phyloP scores from a whole-genome alignment of 1,284 basidiomycete species.

The Sporisorium sorghi region DNA sequence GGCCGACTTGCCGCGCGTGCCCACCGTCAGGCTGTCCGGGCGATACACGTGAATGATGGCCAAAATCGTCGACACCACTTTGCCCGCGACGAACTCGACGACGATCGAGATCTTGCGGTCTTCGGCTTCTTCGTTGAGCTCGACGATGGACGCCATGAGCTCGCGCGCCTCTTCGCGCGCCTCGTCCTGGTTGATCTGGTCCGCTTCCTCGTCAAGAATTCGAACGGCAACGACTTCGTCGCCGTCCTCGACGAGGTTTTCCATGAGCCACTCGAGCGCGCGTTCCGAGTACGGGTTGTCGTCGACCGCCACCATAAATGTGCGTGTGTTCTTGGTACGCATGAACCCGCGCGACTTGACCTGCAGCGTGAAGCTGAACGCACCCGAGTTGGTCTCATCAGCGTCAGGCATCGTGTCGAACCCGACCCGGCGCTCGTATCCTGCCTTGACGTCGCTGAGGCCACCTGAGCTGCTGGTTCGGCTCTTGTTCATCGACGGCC shows the following conservation, averaged over 20 bases:
- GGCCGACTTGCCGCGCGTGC: conserved; percentile 78
- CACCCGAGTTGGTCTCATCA: conserved; percentile 59
- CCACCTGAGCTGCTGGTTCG: conserved; percentile 50
- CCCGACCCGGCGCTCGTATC: conserved; percentile 65
- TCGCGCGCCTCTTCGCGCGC: conserved; percentile 88
- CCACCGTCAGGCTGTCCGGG: conserved; percentile 93
- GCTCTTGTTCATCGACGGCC: conserved; percentile 43
- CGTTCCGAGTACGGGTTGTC: conserved; percentile 73
- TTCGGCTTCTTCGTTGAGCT: conserved; percentile 82
- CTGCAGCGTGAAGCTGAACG: conserved; percentile 72
- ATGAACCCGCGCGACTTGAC: conserved; percentile 86
- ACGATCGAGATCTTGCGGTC: conserved; percentile 89
- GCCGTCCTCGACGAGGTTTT: conserved; percentile 86
- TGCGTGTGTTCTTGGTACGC: conserved; percentile 82
- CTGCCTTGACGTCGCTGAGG: conserved; percentile 52
- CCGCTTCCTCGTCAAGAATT: conserved; percentile 85
- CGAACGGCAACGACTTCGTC: conserved; percentile 93
- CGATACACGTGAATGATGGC: conserved; percentile 88
- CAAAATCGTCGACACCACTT: conserved; percentile 82
- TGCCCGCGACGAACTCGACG: conserved; percentile 92
- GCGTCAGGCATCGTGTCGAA: conserved; percentile 69
- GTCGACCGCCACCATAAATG: conserved; percentile 89
- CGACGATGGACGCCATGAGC: conserved; percentile 83
- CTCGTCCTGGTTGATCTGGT: conserved; percentile 76
- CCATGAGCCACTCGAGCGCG: conserved; percentile 73